Conservation (phyloP, 495 filamentous ascomycete species). For the Xylaria telfairii region DNA sequence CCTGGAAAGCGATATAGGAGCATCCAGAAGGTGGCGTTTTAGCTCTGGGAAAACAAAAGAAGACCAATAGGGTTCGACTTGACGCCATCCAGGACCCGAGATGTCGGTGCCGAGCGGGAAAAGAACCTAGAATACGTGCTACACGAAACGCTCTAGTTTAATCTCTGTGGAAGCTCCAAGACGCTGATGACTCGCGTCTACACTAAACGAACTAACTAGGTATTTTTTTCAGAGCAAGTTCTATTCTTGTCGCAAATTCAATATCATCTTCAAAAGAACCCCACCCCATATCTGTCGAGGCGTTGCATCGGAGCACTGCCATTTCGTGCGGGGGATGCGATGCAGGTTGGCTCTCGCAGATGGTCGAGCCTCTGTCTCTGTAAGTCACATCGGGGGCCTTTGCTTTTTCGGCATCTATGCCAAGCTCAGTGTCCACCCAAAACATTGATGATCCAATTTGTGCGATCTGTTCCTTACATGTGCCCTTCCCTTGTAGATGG, state of each 20-base stretch:
- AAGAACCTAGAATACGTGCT: slow-evolving; percentile 12
- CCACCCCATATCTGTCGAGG: not conserved
- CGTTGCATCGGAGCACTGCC: slow-evolving; percentile 10
- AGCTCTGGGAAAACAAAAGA: not conserved
- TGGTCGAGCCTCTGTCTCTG: not conserved
- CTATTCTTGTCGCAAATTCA: slow-evolving; percentile 16
- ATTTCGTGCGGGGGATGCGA: slow-evolving; percentile 5
- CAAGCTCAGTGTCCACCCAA: slow-evolving; percentile 12
- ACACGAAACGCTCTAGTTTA: not conserved
- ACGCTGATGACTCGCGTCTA: not conserved
- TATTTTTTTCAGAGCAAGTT: not conserved
- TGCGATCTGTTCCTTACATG: not conserved
- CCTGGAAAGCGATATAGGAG: not conserved
- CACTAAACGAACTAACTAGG: not conserved
- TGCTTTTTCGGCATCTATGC: slow-evolving; percentile 15
- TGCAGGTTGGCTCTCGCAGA: slow-evolving; percentile 13
- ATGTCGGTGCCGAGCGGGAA: slow-evolving; percentile 27
- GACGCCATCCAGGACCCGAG: slow-evolving; percentile 23
- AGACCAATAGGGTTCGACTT: slow-evolving; percentile 13
- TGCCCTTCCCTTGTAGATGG: not conserved
- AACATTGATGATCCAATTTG: not conserved
- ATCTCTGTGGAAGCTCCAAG: not conserved
- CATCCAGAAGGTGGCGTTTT: not conserved
- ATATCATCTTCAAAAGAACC: not conserved
- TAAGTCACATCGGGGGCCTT: slow-evolving; percentile 1